Evolutionary conservation across 2,329 filamentous ascomycete species (phyloP).

Genomic region (Coniochaeta sp.): DNA sequence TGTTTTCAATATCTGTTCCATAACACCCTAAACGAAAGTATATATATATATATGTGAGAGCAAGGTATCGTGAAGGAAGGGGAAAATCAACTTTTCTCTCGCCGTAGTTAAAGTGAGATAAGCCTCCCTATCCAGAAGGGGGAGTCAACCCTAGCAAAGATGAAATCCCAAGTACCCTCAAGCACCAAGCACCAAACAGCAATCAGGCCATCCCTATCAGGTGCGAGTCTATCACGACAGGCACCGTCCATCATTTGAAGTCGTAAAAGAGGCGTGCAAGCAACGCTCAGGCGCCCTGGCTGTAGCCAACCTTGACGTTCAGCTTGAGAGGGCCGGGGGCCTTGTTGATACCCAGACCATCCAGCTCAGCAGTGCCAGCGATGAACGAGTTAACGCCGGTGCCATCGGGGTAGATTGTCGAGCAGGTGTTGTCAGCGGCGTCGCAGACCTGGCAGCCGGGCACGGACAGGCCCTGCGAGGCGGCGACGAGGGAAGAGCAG

Average conservation of each 20-base stretch:
- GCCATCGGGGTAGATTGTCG: constrained; percentile 22
- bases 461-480: constrained; percentile 25
- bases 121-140: not conserved
- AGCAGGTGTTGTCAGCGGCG: constrained; percentile 22
- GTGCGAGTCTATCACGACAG: not conserved
- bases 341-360: constrained; percentile 28
- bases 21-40: not conserved
- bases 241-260: constrained; percentile 4
- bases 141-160: constrained; percentile 1
- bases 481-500: constrained; percentile 39
- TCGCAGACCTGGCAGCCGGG: constrained; percentile 32
- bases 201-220: constrained; percentile 3
- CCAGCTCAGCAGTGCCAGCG: constrained; percentile 21
- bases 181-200: not conserved
- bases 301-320: constrained; percentile 15
- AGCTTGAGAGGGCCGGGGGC: constrained; percentile 11
- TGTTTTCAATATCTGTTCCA: not conserved
- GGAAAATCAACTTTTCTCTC: not conserved
- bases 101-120: not conserved
- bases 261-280: not conserved
- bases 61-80: not conserved
- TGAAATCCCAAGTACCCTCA: not conserved
- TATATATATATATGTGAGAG: not conserved
- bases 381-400: constrained; percentile 24
- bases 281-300: not conserved